Evolutionary conservation across 2,329 filamentous ascomycete species (phyloP), one percentile per base, ranked within the genome.

Genomic region (Rutstroemia sydowiana): DNA sequence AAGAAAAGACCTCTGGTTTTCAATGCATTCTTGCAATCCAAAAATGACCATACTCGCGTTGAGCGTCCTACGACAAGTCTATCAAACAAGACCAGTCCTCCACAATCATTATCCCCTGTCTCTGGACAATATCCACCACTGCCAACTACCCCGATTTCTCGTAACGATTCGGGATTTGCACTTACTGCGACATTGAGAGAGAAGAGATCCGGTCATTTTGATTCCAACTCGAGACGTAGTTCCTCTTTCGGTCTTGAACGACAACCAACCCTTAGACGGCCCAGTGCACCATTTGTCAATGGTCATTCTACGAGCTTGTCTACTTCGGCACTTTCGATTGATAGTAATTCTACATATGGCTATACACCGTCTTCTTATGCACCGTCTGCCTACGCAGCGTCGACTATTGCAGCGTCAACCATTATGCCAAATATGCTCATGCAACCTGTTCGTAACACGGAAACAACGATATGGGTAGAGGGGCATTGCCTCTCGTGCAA

Each of bases 161-260:
- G 90, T 14, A 95, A 86, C 63, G 93, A 98, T 65, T 96, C 92
- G 4, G 92, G 89, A 1, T 95, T 93, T 68, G 87, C 88, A 32
- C 74, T 95, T 51, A 85, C 91, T 57, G 82, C 87, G 16, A 95
- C 88, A 4, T 74, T 98, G 52, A 83, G 90, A 30, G 93, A 97
- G 70, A 98, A 97, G 73, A 82, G 92, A 47, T 97, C 93, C 3
- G 91, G 88, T 1, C 89, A 96, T 66, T 95, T 97, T 60, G 81
- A 85, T 52, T 70, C 57, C 72, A 77, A 75, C 58, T 86, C 86
- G n/a, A 81, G 91, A 54, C 82, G 92, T 59, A 96, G 91, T 71
- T 95, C 91, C n/a, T 95, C 91, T 1, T 95, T 95, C 69, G 88
- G 85, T 28, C 75, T 91, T 65, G 88, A 88, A 60, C 84, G 82